A percentile compares a stretch with the other conserved stretches of the same genome.
These are phyloP conservation scores for Eleusine coracana DNA, from an alignment of 176 grass and related monocot species.

Conservation along the genomic window DNA sequence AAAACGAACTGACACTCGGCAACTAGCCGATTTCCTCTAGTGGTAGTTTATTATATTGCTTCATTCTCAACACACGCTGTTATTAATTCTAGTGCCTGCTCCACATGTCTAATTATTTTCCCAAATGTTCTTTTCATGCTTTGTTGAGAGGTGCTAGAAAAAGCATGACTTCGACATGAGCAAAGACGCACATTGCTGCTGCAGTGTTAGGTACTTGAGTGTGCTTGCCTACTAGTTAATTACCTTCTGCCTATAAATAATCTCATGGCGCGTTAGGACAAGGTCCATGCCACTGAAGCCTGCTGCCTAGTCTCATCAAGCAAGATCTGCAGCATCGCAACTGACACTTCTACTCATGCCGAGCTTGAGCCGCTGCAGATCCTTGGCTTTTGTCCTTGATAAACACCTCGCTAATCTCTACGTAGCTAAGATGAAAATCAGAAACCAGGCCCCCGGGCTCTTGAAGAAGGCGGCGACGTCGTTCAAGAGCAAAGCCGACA, in stretches of 20 bases:
- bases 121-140: constrained; percentile 24
- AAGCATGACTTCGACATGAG: background rate
- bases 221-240: background rate
- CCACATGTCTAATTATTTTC: constrained; percentile 18
- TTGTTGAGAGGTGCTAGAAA: constrained; percentile 9
- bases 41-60: constrained; percentile 23
- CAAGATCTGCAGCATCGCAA: background rate
- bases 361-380: constrained; percentile 10
- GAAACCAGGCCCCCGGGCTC: constrained; percentile 52
- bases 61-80: constrained; percentile 7
- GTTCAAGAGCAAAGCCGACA: constrained; percentile 57
- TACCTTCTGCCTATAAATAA: constrained; percentile 57
- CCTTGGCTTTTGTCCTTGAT: background rate
- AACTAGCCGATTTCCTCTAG: too few relatives aligned
- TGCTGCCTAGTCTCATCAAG: background rate
- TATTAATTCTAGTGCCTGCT: constrained; percentile 13
- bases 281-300: constrained; percentile 49
- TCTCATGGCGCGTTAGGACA: constrained; percentile 21
- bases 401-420: constrained; percentile 4
- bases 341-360: constrained; percentile 8
- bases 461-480: constrained; percentile 65
- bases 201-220: background rate
- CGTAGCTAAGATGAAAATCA: constrained; percentile 50
- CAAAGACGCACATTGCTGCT: background rate
- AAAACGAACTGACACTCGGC: too few relatives aligned